Base-by-base conservation (phyloP, 2,329 filamentous ascomycete species). In the Aureobasidium sp. region DNA sequence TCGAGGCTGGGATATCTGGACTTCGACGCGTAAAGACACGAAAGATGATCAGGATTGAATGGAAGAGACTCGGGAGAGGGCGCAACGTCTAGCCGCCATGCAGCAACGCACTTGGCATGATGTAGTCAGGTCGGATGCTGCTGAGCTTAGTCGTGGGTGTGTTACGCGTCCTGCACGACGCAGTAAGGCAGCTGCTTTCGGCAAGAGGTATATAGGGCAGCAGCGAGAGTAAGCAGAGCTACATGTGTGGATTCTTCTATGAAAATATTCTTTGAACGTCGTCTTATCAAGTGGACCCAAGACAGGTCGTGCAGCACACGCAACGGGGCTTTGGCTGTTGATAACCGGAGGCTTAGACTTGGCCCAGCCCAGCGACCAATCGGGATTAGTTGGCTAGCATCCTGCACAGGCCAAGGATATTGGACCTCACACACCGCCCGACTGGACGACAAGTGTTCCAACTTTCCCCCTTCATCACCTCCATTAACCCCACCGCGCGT, bases 381-480 rank as follows among this genome's bases (percentile, higher is more conserved):
- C 53, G 47, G 61, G 46, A 15, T 26, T 36, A 39, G 61, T 12
- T 27, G 29, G 36, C 39, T 37, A 37, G 36, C 52, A 55, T 53
- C 44, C 53, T 58, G 56, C 44, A 55, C 55, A 55, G 53, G 62
- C 62, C 56, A 57, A 52, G 61, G 34, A 56, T 51, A 59, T 42
- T 34, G 34, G 44, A 36, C 53, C 48, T 57, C 60, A 55, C 60
- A 62, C 50, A 53, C 60, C 60, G 50, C 50, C 48, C 50, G 48
- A 32, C 12, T 55, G 37, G 60, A 62, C 60, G 60, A 62, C 60
- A 62, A 50, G 55, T 63, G 56, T 63, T 60, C 62, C 55, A 59
- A 63, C 53, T 63, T 59, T 52, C 53, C 48, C 62, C 48, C 62
- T 52, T 59, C 62, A 48, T 60, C 62, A 63, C 53, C 62, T 44